These are phyloP conservation scores for Volvox reticuliferus DNA, from an alignment of 139 green algal species.

Conservation along the genomic window DNA sequence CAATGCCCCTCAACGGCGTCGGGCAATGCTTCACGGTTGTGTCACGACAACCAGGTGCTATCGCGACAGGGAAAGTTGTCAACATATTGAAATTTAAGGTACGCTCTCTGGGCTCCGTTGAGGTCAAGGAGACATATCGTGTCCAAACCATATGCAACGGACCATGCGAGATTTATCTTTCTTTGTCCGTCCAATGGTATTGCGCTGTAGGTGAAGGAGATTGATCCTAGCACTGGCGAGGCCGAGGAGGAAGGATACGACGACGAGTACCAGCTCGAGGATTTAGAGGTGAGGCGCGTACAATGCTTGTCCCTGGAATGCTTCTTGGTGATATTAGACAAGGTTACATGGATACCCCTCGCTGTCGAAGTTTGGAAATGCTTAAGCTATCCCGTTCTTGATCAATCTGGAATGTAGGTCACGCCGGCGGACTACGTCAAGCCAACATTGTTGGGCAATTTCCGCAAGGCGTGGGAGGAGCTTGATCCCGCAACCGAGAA, in stretches of 20 bases:
- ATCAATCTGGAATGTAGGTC: constrained; percentile 1
- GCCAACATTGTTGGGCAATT: constrained; percentile 83
- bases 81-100: constrained; percentile 94
- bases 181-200: too few species aligned
- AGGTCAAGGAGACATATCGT: constrained; percentile 97
- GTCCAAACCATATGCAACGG: background rate
- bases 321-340: too few species aligned
- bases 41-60: constrained; percentile 60
- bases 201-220: constrained; percentile 85
- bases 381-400: too few species aligned
- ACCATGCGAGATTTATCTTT: too few species aligned
- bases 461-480: constrained; percentile 90
- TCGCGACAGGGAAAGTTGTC: constrained; percentile 77
- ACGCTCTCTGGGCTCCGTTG: background rate
- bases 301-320: background rate
- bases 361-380: too few species aligned
- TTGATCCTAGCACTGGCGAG: constrained; percentile 94
- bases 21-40: constrained; percentile 91
- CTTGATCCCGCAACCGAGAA: constrained; percentile 81
- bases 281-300: constrained; percentile 79
- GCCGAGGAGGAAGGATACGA: constrained; percentile 95
- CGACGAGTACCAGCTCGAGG: constrained; percentile 99
- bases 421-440: constrained; percentile 90
- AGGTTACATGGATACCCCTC: too few species aligned
- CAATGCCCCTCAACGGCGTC: constrained; percentile 84